Percentiles rank a stretch among this genome's conserved stretches.
Evolutionary conservation across 2,329 filamentous ascomycete species (phyloP).

Genomic region (Didymella exigua): DNA sequence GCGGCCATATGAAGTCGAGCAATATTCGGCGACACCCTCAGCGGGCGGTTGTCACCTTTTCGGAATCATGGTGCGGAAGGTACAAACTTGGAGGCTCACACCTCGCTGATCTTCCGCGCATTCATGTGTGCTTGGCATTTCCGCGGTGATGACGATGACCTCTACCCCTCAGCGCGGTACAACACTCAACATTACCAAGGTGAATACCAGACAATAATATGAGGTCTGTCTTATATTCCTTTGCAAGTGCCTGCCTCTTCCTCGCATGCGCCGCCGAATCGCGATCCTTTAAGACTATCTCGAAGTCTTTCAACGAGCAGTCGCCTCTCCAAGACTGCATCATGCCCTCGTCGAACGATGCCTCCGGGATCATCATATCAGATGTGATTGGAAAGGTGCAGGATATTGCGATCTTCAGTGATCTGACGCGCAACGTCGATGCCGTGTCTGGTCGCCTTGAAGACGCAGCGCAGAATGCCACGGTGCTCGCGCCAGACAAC

Average conservation of each 20-base stretch:
- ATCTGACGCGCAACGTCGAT: conserved; percentile 76
- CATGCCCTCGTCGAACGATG: conserved; percentile 40
- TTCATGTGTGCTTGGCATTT: conserved; percentile 43
- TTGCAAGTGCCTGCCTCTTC: conserved; percentile 37
- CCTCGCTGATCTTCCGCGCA: conserved; percentile 33
- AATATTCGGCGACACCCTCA: conserved; percentile 18
- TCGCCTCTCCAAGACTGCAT: conserved; percentile 34
- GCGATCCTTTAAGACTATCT: conserved; percentile 38
- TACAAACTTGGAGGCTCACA: conserved; percentile 11
- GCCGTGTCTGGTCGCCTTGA: conserved; percentile 72
- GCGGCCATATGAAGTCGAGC: not conserved
- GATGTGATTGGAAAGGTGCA: conserved; percentile 83
- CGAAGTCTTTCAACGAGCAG: conserved; percentile 40
- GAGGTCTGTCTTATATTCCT: conserved; percentile 37
- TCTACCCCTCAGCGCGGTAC: conserved; percentile 29
- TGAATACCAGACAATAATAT: conserved; percentile 25
- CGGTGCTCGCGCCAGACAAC: conserved; percentile 87
- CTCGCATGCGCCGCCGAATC: conserved; percentile 42
- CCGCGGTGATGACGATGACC: conserved; percentile 47
- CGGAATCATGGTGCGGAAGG: conserved; percentile 20
- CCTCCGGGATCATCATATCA: conserved; percentile 68
- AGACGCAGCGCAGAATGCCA: conserved; percentile 71
- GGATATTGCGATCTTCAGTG: conserved; percentile 81
- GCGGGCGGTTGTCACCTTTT: conserved; percentile 23
- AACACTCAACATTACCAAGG: conserved; percentile 19